Conservation (phyloP, 192 early-diverging fungal species). For the Coemansia asiatica region DNA sequence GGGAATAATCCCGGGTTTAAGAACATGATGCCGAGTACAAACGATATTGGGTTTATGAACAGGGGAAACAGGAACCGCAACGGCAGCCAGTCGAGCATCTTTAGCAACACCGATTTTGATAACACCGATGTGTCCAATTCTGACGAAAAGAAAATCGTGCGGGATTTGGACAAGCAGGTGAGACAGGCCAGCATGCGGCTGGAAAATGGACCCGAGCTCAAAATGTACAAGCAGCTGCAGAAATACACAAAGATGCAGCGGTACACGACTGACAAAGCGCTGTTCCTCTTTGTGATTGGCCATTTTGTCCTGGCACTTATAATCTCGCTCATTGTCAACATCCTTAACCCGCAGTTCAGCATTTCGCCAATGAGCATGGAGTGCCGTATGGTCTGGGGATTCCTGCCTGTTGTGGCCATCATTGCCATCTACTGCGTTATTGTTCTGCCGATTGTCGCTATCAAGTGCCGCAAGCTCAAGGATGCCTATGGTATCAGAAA, state of each 20-base stretch:
- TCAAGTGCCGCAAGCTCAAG: constrained; percentile 37
- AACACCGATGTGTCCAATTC: constrained; percentile 2
- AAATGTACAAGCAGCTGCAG: constrained; percentile 30
- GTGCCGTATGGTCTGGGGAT: constrained; percentile 41
- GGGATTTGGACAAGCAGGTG: constrained; percentile 10
- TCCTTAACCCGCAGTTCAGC: constrained; percentile 39
- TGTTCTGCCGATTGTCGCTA: constrained; percentile 24
- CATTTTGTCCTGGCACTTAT: constrained; percentile 16
- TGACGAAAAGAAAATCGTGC: constrained; percentile 25
- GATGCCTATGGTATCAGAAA: constrained; percentile 51
- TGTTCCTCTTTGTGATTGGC: constrained; percentile 17
- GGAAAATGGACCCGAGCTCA: constrained; percentile 16
- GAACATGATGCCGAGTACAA: constrained; percentile 23
- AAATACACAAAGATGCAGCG: constrained; percentile 42
- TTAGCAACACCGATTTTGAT: constrained; percentile 36
- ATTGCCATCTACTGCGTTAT: constrained; percentile 18
- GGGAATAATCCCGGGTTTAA: constrained; percentile 29
- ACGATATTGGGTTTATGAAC: constrained; percentile 11
- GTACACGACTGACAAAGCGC: constrained; percentile 20
- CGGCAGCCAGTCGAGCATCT: constrained; percentile 37
- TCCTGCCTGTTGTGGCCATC: constrained; percentile 20
- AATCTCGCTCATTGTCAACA: constrained; percentile 41
- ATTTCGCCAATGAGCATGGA: constrained; percentile 22
- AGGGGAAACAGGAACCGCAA: constrained; percentile 15
- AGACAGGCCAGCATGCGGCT: constrained; percentile 6